Evolutionary conservation across 2,329 filamentous ascomycete genomes (phyloP).

Genomic region (Fusarium sp.): DNA sequence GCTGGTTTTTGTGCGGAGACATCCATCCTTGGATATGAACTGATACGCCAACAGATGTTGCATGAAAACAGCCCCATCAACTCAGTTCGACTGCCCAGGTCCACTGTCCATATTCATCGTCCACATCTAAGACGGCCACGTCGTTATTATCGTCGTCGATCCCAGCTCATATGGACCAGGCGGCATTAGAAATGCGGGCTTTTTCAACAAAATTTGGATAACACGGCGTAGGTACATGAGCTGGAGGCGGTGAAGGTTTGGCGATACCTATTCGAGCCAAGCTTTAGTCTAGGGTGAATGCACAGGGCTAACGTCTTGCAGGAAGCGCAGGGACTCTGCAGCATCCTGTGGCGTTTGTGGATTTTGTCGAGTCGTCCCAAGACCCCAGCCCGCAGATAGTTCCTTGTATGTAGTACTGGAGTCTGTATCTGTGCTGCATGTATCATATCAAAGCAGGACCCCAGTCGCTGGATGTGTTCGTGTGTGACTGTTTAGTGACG

Average conservation of each 20-base stretch:
- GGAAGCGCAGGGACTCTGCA: constrained; percentile 23
- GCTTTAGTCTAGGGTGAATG: constrained; percentile 31
- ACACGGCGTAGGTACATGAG: constrained; percentile 1
- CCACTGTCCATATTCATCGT: constrained; percentile 5
- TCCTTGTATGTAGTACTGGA: not conserved
- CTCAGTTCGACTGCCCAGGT: not conserved
- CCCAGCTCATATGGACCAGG: constrained; percentile 16
- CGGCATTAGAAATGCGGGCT: constrained; percentile 40
- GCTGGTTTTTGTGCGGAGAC: constrained; percentile 20
- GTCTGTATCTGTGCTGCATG: constrained; percentile 13
- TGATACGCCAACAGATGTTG: constrained; percentile 13
- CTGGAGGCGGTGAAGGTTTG: constrained; percentile 42
- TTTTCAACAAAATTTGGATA: constrained; percentile 31
- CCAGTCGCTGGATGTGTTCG: not conserved
- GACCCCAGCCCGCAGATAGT: constrained; percentile 17
- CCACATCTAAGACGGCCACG: constrained; percentile 20
- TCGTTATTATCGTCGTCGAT: constrained; percentile 28
- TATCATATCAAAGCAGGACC: not conserved
- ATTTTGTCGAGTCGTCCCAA: constrained; percentile 1
- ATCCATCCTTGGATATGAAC: constrained; percentile 1
- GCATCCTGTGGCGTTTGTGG: constrained; percentile 4
- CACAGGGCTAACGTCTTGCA: constrained; percentile 38
- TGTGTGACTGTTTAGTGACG: not conserved
- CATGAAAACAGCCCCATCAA: constrained; percentile 8
- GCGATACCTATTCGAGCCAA: constrained; percentile 41